Base-by-base conservation (phyloP, 139 green algal species). In the Tetraselmis striata region DNA sequence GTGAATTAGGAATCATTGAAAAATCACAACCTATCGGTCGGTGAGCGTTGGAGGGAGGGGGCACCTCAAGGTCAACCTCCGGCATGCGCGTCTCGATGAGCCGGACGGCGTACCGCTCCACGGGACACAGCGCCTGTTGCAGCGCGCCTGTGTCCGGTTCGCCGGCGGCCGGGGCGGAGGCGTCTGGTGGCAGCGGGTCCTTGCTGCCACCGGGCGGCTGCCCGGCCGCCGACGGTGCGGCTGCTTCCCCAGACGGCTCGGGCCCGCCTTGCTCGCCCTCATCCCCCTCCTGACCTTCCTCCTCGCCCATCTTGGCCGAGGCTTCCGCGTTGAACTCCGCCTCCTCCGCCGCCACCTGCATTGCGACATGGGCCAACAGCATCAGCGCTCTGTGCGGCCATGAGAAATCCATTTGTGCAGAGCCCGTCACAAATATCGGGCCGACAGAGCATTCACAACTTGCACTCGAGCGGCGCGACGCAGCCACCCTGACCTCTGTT, bases 51-150 rank as follows among this genome's bases (percentile, higher is more conserved):
- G n/a, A n/a, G n/a, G n/a, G n/a, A n/a, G n/a, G n/a, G n/a, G n/a
- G 28, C 23, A 32, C 77, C 29, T 79, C 59, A 45, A 59, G 59
- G 80, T 88, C 80, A 2, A 89, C 18, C 27, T 45, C 58, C 29
- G 32, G 76, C 1, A 31, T 28, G 28, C 84, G 75, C 30, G 84
- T 31, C 77, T 93, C 89, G 28, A 93, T 26, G 2, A 88, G 87
- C n/a, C 89, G 83, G 30, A 94, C 86, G 31, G 90, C 91, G 74
- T 93, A 94, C 29, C 79, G 80, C 82, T 95, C 91, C 59, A 95
- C 86, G 0, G 90, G 90, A 0, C 81, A 31, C 59, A 94, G 86
- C n/a, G 80, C 80, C 23, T 76, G 67, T 76, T 94, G 80, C 59
- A 90, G 80, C 45, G 25, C 27, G 25, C 74, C 80, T 22, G 25